Conservation (phyloP, 1,139 yeast species). For the Candida sojae region DNA sequence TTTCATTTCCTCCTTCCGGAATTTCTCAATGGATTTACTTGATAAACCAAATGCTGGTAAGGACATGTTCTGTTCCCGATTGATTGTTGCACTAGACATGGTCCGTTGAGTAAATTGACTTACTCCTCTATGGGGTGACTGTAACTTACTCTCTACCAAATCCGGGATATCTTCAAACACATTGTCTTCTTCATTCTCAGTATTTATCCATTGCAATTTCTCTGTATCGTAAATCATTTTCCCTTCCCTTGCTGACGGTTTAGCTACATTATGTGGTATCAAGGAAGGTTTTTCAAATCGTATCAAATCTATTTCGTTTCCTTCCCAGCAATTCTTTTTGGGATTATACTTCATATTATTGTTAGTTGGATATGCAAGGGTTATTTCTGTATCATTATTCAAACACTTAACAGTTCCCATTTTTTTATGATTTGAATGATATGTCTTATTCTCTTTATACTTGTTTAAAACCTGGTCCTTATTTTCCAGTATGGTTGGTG, state of each 20-base stretch:
- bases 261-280: slow-evolving; percentile 31
- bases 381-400: slow-evolving; percentile 17
- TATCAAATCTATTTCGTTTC: slow-evolving; percentile 60
- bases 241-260: slow-evolving; percentile 7
- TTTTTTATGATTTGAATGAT: slow-evolving; percentile 16
- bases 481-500: slow-evolving; percentile 17
- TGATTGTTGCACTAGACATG: slow-evolving; percentile 26
- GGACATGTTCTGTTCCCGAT: neutral
- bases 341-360: slow-evolving; percentile 57
- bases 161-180: slow-evolving; percentile 58
- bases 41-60: slow-evolving; percentile 41
- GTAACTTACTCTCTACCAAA: slow-evolving; percentile 15
- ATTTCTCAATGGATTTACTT: slow-evolving; percentile 39
- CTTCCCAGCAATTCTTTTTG: slow-evolving; percentile 60
- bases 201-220: slow-evolving; percentile 57
- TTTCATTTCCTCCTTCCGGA: slow-evolving; percentile 52
- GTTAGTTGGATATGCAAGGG: slow-evolving; percentile 21
- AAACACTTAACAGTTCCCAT: slow-evolving; percentile 37
- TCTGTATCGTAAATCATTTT: slow-evolving; percentile 66
- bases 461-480: slow-evolving; percentile 28
- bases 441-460: slow-evolving; percentile 23
- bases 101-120: slow-evolving; percentile 41
- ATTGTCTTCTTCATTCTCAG: slow-evolving; percentile 31
- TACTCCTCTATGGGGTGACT: slow-evolving; percentile 20
- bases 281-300: slow-evolving; percentile 49